Evolutionary conservation across 331 rosid genomes (phyloP), one percentile per base, ranked within the genome.

Genomic region (Arachis monticola): DNA sequence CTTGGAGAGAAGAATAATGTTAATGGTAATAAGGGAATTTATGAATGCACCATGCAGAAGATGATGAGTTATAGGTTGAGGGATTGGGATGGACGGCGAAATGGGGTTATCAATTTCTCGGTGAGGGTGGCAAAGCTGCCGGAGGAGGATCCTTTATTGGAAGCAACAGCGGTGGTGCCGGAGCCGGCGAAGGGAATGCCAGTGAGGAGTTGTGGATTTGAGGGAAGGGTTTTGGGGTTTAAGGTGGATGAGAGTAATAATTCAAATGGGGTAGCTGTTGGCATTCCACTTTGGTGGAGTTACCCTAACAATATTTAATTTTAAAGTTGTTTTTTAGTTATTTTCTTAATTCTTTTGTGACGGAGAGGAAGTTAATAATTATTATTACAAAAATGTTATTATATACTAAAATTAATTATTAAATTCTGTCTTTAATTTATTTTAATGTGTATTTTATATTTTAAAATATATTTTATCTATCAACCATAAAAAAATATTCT

Each of bases 21-120:
- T 27, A 27, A 27, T 27, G 30, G 30, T 27, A 27, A 0, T 1
- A 27, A 27, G 30, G 30, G 30, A 27, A 27, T 83, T 57, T 86
- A 87, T 8, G 88, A 79, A 64, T 35, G 51, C 13, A 57, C 83
- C 76, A 7, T 70, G 81, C 89, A 90, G 41, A 27, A 27, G 30
- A 74, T 78, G 60, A 38, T 86, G 77, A 88, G 96, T 74, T 90
- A 88, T 30, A 67, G 93, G 66, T 35, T 90, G 81, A 83, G 93
- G 72, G 78, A 88, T 22, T 44, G 48, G 11, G 79, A 65, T 31
- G 93, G 96, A 0, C 70, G 79, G 48, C 62, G 84, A 44, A 90
- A 80, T 12, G 90, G 96, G 57, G 82, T 88, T 48, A 51, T 90
- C 7, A 83, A 90, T 38, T 70, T 90, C 12, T 86, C 91, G 0